Evolutionary conservation across 2,329 filamentous ascomycete genomes (phyloP), one percentile per base, ranked within the genome.

Genomic region (Ophiostoma perfectum): DNA sequence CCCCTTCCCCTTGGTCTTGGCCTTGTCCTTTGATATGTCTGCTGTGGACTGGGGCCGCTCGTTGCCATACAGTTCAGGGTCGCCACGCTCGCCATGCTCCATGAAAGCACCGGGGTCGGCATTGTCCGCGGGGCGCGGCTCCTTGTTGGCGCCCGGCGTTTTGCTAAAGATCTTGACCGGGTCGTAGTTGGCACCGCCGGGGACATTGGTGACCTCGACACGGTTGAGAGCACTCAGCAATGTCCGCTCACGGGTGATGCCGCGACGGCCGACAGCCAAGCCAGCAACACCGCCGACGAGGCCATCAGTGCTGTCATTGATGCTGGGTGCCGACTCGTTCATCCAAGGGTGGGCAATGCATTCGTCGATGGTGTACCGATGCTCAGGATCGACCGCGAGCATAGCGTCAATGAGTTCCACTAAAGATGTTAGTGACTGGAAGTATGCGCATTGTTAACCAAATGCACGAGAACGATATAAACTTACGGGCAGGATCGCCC

Each of bases 321-420:
- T 82, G 70, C 84, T 88, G 47, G 86, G 81, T 14, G 77, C 72
- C 55, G 80, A 84, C 71, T 87, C 84, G 0, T 87, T 92, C 67
- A 92, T 86, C 95, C 95, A 99, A 0, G 94, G 93, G 75, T 99
- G 95, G 72, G 90, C 82, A 9, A 99, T 84, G 75, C 95, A 98
- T 74, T 96, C 88, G 72, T 98, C 93, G 70, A 99, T 88, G 0
- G 91, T 94, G 77, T 90, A 94, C 65, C 95, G 88, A 77, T 89
- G 86, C 41, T 92, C 87, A 2, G 92, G 89, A 72, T 97, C 89
- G 45, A 97, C 93, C 2, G 91, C 90, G 66, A 99, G 85, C 95
- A 99, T 99, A 58, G 85, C 86, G 77, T 99, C 95, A 73, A 99
- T 98, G 45, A 99, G 83, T 73, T 98, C 93, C 67, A 99, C 82